These are phyloP conservation scores for Suhomyces coccinellae DNA, from an alignment of 1,139 yeast genomes.

Conservation along the genomic window DNA sequence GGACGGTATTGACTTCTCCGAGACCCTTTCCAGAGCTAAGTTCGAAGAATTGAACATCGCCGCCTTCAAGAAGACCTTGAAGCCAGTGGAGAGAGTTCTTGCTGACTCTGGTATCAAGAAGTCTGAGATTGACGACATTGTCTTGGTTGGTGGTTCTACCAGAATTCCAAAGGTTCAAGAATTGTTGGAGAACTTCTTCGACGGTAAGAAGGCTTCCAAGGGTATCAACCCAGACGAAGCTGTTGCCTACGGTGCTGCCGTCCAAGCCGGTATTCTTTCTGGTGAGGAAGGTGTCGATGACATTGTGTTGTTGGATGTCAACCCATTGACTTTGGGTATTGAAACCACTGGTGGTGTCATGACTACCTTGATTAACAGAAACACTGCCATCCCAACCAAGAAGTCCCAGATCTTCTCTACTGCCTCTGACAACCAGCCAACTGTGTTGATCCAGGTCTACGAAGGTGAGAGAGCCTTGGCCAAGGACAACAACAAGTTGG, in stretches of 20 bases:
- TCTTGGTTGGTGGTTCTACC: conserved; percentile 95
- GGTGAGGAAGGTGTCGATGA: conserved; percentile 62
- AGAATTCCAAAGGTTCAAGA: conserved; percentile 98
- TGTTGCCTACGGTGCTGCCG: conserved; percentile 57
- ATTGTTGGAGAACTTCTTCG: conserved; percentile 80
- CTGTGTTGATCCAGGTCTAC: conserved; percentile 47
- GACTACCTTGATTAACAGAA: conserved; percentile 50
- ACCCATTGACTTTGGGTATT: conserved; percentile 51
- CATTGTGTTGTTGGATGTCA: conserved; percentile 50
- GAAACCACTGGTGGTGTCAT: conserved; percentile 52
- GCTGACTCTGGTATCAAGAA: conserved; percentile 85
- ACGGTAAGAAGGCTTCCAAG: conserved; percentile 91
- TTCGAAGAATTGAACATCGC: conserved; percentile 91
- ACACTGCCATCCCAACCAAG: conserved; percentile 50
- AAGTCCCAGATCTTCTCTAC: conserved; percentile 50
- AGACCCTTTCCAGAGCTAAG: conserved; percentile 90
- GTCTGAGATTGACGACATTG: conserved; percentile 86
- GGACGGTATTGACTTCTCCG: conserved; percentile 94
- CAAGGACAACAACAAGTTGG: conserved; percentile 46
- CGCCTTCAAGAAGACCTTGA: conserved; percentile 83
- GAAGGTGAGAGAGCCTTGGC: conserved; percentile 53
- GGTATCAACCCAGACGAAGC: conserved; percentile 92
- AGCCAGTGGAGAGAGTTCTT: conserved; percentile 91
- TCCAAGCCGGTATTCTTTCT: conserved; percentile 90
- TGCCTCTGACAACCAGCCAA: conserved; percentile 51